Percentiles rank a stretch among this genome's conserved stretches.
These are phyloP conservation scores for Coniochaeta sp. DNA, from an alignment of 2,329 filamentous ascomycete species.

Conservation along the genomic window DNA sequence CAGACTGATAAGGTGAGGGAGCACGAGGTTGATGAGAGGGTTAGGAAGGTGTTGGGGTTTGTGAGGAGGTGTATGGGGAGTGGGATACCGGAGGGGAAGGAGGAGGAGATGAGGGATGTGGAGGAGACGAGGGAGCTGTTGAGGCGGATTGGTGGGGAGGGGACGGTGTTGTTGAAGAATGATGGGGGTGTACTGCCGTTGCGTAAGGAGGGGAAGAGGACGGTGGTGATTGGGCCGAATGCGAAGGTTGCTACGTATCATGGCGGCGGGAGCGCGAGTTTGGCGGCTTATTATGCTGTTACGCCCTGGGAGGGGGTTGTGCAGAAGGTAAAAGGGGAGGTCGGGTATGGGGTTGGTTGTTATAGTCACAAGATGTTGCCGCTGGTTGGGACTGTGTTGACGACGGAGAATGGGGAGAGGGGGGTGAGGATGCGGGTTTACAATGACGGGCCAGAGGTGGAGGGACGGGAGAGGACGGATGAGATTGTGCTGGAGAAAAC, in stretches of 20 bases:
- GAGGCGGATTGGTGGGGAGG: constrained; percentile 59
- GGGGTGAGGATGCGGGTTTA: constrained; percentile 59
- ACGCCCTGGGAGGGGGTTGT: constrained; percentile 67
- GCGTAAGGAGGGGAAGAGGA: constrained; percentile 53
- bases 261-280: constrained; percentile 59
- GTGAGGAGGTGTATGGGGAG: constrained; percentile 49
- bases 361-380: constrained; percentile 61
- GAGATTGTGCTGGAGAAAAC: constrained; percentile 39
- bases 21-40: constrained; percentile 51
- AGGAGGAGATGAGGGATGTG: constrained; percentile 49
- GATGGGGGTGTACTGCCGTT: constrained; percentile 56
- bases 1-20: constrained; percentile 48
- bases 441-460: constrained; percentile 45
- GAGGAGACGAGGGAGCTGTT: constrained; percentile 57
- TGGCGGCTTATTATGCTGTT: constrained; percentile 58
- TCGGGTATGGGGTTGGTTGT: constrained; percentile 51
- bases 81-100: constrained; percentile 46
- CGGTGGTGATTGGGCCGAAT: constrained; percentile 50
- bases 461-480: constrained; percentile 43
- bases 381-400: constrained; percentile 45
- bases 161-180: constrained; percentile 70
- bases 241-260: constrained; percentile 50
- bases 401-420: constrained; percentile 41
- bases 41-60: constrained; percentile 49
- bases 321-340: constrained; percentile 35